These are phyloP conservation scores for Cladosporium colombiae DNA, from an alignment of 2,329 filamentous ascomycete genomes.

Conservation along the genomic window DNA sequence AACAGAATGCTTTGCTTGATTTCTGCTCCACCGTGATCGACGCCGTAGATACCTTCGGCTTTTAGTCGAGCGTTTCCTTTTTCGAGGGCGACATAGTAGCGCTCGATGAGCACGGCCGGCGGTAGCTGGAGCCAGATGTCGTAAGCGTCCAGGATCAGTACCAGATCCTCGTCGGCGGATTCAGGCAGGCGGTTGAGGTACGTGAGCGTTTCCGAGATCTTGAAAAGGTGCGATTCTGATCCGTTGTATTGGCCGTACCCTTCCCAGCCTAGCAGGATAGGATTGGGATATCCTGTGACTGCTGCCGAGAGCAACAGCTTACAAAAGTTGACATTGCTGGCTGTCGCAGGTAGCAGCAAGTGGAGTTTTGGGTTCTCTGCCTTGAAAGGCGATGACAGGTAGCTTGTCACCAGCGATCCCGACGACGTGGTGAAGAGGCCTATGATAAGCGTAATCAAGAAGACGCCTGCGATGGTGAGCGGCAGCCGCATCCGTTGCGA, in stretches of 20 bases:
- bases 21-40: slow-evolving; percentile 21
- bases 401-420: not conserved
- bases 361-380: slow-evolving; percentile 11
- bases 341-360: slow-evolving; percentile 22
- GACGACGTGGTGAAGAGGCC: slow-evolving; percentile 3
- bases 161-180: slow-evolving; percentile 44
- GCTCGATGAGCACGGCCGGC: slow-evolving; percentile 61
- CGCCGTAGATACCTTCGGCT: slow-evolving; percentile 25
- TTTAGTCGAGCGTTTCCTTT: slow-evolving; percentile 51
- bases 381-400: not conserved
- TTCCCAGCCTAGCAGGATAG: slow-evolving; percentile 19
- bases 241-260: slow-evolving; percentile 31
- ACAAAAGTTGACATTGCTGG: slow-evolving; percentile 21
- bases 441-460: not conserved
- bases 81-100: slow-evolving; percentile 60
- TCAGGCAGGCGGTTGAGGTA: slow-evolving; percentile 22
- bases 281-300: slow-evolving; percentile 5
- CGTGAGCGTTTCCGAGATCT: slow-evolving; percentile 23
- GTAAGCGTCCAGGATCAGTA: slow-evolving; percentile 64
- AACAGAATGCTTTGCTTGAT: slow-evolving; percentile 33
- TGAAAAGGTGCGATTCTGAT: slow-evolving; percentile 24
- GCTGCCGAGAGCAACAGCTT: slow-evolving; percentile 19
- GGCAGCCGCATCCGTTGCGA: not conserved
- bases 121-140: slow-evolving; percentile 68
- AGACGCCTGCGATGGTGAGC: not conserved